Percentiles rank a stretch among this genome's conserved stretches.
Conservation (phyloP, 208 protist species). For the Trypanosoma brucei region DNA sequence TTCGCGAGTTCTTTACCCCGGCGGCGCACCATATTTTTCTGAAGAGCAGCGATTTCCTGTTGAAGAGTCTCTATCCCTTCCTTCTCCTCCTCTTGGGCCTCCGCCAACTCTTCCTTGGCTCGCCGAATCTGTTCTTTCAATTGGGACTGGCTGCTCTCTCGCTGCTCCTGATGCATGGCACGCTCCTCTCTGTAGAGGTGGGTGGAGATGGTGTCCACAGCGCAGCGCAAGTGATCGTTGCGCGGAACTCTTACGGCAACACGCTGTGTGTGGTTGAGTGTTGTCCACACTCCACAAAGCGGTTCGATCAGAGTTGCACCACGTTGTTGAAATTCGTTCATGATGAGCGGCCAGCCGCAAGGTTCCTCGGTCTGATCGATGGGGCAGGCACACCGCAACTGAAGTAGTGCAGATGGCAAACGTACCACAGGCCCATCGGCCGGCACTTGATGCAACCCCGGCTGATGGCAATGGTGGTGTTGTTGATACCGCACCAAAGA, state of each 20-base stretch:
- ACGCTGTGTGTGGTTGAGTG: constrained; percentile 9
- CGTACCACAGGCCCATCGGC: constrained; percentile 1
- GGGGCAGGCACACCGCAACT: neutral
- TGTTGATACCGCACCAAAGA: neutral
- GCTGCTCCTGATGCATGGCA: neutral
- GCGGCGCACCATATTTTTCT: constrained; percentile 21
- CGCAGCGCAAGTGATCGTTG: neutral
- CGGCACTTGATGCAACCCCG: neutral
- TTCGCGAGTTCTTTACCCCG: constrained; percentile 59
- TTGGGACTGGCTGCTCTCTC: neutral
- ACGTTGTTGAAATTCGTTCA: constrained; percentile 48
- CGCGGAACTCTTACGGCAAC: constrained; percentile 30
- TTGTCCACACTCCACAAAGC: constrained; percentile 21
- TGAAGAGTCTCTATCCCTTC: constrained; percentile 1
- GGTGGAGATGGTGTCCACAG: constrained; percentile 1
- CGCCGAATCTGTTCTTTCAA: constrained; percentile 9
- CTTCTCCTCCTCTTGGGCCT: constrained; percentile 3
- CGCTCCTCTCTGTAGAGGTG: constrained; percentile 11
- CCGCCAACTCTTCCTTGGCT: neutral
- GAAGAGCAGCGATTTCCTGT: constrained; percentile 18
- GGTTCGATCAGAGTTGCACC: constrained; percentile 48
- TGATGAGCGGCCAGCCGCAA: constrained; percentile 45
- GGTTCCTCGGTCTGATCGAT: constrained; percentile 9
- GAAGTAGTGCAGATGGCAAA: neutral
- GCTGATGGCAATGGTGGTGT: neutral